Evolutionary conservation across 225 moss, liverwort and hornwort species (phyloP), one percentile per base, ranked within the genome.

Genomic region (Pleurozium schreberi): DNA sequence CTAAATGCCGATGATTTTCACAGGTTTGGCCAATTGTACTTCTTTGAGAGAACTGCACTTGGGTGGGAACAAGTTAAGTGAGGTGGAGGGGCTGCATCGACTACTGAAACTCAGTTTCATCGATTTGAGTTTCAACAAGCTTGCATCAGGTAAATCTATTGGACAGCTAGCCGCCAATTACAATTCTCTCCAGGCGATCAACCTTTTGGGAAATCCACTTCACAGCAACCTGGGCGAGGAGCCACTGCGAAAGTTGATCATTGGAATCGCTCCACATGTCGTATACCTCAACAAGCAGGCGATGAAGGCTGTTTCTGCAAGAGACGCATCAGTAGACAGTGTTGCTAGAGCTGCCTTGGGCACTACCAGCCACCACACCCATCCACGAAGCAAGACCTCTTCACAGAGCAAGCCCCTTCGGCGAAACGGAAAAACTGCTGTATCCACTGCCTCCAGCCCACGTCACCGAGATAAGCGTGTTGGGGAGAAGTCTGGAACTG

Each of bases 91-190:
- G 68, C 88, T 98, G 27, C 97, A 97, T 82, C 96, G 98, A 30
- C 87, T 98, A 2, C 92, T 97, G 78, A 98, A 98, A 81, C 87
- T 98, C 21, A 93, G 93, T 79, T 93, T 95, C 77, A 89, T 97
- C 81, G 98, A 98, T 82, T 83, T 98, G 90, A 95, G 96, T 91
- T 95, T 93, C 82, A 98, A 98, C 80, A 98, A 96, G 90, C 86
- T 98, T 68, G 91, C 92, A 14, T 93, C 97, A 27, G 91, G 90
- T 11, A 97, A 96, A 82, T 93, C 96, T 31, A 89, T 98, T 25
- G 93, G 91, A 82, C 97, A 97, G 95, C 89, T 98, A 52, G 95
- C 98, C 66, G 98, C 97, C 33, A 98, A 98, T 88, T 96, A 98
- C 85, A 94, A 89, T n/a, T 95, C 98, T 50, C 93, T 98, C 18